These are phyloP conservation scores for Amanita jacksonii DNA, from an alignment of 768 basidiomycete genomes.

Conservation along the genomic window DNA sequence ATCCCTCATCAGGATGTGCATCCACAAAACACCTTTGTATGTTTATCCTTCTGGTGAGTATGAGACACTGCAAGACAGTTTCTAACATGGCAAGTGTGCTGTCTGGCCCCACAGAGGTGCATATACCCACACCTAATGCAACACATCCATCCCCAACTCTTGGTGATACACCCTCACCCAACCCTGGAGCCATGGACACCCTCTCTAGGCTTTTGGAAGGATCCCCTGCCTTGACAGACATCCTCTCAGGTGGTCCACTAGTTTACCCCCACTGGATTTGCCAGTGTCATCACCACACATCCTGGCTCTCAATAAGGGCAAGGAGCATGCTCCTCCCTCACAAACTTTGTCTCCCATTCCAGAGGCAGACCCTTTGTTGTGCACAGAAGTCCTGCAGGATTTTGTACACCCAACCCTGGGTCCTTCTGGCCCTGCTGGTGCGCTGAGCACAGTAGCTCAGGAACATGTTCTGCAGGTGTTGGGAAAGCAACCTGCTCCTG, in stretches of 20 bases:
- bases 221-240: no score
- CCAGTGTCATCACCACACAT: neutral
- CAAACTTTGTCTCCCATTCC: neutral
- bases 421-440: neutral
- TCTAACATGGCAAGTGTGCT: neutral
- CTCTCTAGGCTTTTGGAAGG: neutral
- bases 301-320: neutral
- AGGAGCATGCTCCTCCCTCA: no score
- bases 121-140: no score
- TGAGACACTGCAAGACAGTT: neutral
- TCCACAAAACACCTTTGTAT: neutral
- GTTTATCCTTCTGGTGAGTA: neutral
- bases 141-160: no score
- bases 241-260: no score
- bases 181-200: neutral
- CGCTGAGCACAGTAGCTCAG: neutral
- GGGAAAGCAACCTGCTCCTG: neutral
- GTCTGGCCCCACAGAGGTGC: neutral
- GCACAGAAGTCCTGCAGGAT: neutral
- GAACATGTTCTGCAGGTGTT: neutral
- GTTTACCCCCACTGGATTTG: no score
- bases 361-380: neutral
- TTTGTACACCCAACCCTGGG: neutral
- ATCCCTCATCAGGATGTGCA: neutral
- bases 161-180: neutral